A percentile compares a stretch with the other conserved stretches of the same genome.
These are phyloP conservation scores for Candida montana DNA, from an alignment of 805 yeast species.

Conservation along the genomic window DNA sequence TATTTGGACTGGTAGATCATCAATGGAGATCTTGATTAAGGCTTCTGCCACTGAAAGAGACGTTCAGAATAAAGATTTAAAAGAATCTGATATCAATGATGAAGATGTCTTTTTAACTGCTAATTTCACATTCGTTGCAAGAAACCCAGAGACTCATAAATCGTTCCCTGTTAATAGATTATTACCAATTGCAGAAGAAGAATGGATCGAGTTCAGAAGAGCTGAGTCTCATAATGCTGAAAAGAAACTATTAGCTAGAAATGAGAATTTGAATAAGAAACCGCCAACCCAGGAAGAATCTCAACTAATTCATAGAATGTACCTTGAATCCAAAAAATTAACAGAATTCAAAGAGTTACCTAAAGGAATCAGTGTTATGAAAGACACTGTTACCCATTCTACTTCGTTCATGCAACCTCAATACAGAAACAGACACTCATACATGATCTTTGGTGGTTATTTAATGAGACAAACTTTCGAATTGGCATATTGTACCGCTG, in stretches of 20 bases:
- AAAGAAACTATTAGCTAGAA: constrained; percentile 72
- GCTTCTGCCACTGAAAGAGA: constrained; percentile 68
- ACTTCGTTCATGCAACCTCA: constrained; percentile 95
- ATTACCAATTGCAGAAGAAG: constrained; percentile 67
- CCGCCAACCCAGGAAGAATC: constrained; percentile 81
- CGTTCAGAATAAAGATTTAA: constrained; percentile 45
- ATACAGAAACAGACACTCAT: constrained; percentile 89
- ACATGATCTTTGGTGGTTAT: constrained; percentile 94
- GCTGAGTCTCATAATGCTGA: constrained; percentile 89
- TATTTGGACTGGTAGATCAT: constrained; percentile 90
- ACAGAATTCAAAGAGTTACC: constrained; percentile 34
- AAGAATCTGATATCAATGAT: constrained; percentile 52
- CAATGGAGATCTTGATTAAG: constrained; percentile 90
- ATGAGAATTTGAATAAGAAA: constrained; percentile 50
- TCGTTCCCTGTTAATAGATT: constrained; percentile 82
- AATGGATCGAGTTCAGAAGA: constrained; percentile 78
- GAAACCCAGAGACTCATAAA: constrained; percentile 88
- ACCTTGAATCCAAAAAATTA: constrained; percentile 47
- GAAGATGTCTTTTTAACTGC: constrained; percentile 80
- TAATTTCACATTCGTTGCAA: constrained; percentile 90
- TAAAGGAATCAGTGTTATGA: constrained; percentile 57
- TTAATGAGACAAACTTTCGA: constrained; percentile 89
- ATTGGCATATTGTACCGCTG: constrained; percentile 88
- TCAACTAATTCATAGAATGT: constrained; percentile 68
- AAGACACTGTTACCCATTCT: constrained; percentile 63